phyloP scores from a whole-genome alignment of 2,329 filamentous ascomycete genomes.

The Stagonosporopsis rhizophila region DNA sequence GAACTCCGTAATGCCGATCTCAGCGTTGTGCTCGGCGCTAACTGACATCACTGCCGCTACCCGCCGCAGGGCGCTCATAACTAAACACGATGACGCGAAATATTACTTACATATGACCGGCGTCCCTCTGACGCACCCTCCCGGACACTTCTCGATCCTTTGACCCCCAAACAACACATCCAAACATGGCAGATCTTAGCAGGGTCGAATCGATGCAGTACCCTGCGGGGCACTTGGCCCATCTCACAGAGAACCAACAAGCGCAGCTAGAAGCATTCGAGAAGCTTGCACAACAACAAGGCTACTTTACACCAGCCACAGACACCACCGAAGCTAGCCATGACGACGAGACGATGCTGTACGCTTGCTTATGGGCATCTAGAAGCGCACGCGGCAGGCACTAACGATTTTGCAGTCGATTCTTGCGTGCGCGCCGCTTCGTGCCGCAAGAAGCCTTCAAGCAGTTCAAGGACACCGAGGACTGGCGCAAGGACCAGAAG shows the following conservation, averaged over 20 bases:
- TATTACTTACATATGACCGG: constrained; percentile 21
- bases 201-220: constrained; percentile 61
- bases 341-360: constrained; percentile 77
- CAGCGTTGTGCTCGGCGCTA: constrained; percentile 24
- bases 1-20: constrained; percentile 25
- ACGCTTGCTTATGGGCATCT: constrained; percentile 40
- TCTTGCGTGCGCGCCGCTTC: constrained; percentile 84
- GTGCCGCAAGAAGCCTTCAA: constrained; percentile 75
- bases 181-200: constrained; percentile 44
- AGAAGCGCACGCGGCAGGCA: constrained; percentile 22
- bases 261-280: constrained; percentile 76
- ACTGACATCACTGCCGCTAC: constrained; percentile 38
- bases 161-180: background rate
- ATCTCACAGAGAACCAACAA: constrained; percentile 74
- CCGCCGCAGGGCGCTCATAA: constrained; percentile 30
- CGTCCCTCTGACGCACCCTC: constrained; percentile 11
- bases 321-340: constrained; percentile 61
- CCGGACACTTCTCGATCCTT: background rate
- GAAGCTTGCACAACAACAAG: constrained; percentile 67
- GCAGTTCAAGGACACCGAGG: constrained; percentile 88
- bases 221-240: constrained; percentile 80
- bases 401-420: constrained; percentile 68
- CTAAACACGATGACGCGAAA: constrained; percentile 33
- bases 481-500: constrained; percentile 82
- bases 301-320: constrained; percentile 63